phyloP scores from a whole-genome alignment of 768 basidiomycete species.

The Hydnum rufescens region DNA sequence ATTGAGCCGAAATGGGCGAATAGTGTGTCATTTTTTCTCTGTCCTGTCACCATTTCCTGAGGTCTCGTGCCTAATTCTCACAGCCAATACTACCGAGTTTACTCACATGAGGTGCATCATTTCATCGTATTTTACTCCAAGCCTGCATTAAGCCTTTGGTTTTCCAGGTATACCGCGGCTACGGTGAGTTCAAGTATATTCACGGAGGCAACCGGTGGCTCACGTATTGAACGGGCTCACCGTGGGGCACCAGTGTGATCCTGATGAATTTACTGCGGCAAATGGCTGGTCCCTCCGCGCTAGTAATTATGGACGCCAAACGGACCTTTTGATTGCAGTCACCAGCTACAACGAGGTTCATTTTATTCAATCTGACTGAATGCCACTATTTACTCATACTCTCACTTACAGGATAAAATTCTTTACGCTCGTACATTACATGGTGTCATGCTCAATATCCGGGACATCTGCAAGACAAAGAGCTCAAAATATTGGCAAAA shows the following conservation, averaged over 20 bases:
- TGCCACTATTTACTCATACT: not conserved
- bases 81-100: slow-evolving; percentile 64
- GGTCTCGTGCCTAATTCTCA: not conserved
- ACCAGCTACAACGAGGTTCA: slow-evolving; percentile 77
- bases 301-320: slow-evolving; percentile 71
- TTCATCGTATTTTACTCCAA: slow-evolving; percentile 28
- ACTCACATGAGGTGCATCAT: slow-evolving; percentile 93
- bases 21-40: slow-evolving; percentile 19
- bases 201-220: no score
- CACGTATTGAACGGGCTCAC: no score
- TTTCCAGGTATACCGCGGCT: no score
- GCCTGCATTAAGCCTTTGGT: not conserved
- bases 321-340: slow-evolving; percentile 85
- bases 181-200: no score
- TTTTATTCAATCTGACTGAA: not conserved
- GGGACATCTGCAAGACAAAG: slow-evolving; percentile 90
- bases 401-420: slow-evolving; percentile 12
- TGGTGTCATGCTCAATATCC: slow-evolving; percentile 93
- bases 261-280: slow-evolving; percentile 65
- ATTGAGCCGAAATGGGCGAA: slow-evolving; percentile 61
- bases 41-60: not conserved
- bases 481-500: slow-evolving; percentile 82
- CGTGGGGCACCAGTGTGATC: slow-evolving; percentile 31
- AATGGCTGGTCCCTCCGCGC: slow-evolving; percentile 72
- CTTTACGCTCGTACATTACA: slow-evolving; percentile 46